A percentile compares a stretch with the other conserved stretches of the same genome.
Conservation (phyloP, 78 protist species). For the Bodo saltans region DNA sequence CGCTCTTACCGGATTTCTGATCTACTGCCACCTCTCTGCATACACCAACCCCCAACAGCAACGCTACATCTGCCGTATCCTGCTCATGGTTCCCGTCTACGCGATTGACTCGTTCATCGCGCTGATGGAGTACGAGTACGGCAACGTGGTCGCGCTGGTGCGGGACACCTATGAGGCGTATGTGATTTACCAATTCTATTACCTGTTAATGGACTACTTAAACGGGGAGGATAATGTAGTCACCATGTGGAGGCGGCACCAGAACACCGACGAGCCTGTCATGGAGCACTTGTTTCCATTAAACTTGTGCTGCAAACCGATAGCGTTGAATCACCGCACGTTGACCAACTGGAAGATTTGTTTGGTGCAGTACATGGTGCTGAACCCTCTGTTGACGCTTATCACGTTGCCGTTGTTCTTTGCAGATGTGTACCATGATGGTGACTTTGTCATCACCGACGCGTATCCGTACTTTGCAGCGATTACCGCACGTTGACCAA, state of each 20-base stretch:
- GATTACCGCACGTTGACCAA: neutral
- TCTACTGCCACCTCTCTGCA: conserved; percentile 18
- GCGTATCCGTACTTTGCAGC: neutral
- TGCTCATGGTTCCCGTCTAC: conserved; percentile 45
- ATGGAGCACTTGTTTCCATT: neutral
- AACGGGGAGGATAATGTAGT: conserved; percentile 25
- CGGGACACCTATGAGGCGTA: conserved; percentile 51
- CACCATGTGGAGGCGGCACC: neutral
- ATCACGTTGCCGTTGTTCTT: neutral
- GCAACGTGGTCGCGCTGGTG: conserved; percentile 22
- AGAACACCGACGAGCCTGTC: neutral
- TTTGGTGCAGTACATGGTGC: neutral
- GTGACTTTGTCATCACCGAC: neutral
- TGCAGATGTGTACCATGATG: neutral
- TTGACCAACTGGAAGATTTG: too few relatives aligned
- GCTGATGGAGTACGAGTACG: conserved; percentile 9
- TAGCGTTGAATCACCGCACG: too few relatives aligned
- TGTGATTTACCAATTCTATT: conserved; percentile 45
- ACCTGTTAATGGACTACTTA: conserved; percentile 23
- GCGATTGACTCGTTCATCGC: conserved; percentile 27
- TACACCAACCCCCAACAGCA: conserved; percentile 36
- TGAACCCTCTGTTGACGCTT: conserved; percentile 19
- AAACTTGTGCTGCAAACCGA: too few relatives aligned
- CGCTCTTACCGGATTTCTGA: neutral
- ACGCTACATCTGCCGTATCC: conserved; percentile 44